phyloP scores from a whole-genome alignment of 2,329 filamentous ascomycete species.

The Trichoderma semiorbis region DNA sequence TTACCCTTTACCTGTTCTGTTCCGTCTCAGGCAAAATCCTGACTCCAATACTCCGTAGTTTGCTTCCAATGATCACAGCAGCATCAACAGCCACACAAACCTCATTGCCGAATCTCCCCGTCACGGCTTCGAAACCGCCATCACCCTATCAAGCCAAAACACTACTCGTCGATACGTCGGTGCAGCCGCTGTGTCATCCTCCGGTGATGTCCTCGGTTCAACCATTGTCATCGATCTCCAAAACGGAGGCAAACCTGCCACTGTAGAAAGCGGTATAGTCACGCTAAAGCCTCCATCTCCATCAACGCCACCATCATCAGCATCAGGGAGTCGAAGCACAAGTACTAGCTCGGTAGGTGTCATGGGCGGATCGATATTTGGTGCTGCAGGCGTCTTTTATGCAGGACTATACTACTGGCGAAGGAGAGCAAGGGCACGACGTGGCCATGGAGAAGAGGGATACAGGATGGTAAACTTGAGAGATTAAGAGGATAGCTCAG shows the following conservation, averaged over 20 bases:
- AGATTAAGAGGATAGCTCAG: not conserved
- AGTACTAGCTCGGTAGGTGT: not conserved
- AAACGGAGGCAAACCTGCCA: not conserved
- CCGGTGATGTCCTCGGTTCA: not conserved
- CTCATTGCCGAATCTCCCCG: not conserved
- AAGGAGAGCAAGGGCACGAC: not conserved
- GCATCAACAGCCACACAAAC: not conserved
- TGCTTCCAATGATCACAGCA: not conserved
- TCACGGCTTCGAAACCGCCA: not conserved
- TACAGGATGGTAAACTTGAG: conserved; percentile 3
- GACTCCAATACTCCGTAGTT: not conserved
- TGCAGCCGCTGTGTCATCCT: not conserved
- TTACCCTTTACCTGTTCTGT: no score
- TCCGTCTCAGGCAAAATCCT: not conserved
- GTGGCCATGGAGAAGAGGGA: not conserved
- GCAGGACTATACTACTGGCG: not conserved
- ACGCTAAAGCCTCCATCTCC: not conserved
- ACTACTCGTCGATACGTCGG: not conserved
- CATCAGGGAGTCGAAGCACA: not conserved
- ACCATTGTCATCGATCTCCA: not conserved
- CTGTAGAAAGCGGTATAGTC: not conserved
- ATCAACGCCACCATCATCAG: not conserved
- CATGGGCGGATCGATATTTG: not conserved
- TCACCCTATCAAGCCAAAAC: not conserved
- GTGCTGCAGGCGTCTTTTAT: not conserved